Conservation (phyloP, 768 basidiomycete genomes). For the Holtermannia corniformis region DNA sequence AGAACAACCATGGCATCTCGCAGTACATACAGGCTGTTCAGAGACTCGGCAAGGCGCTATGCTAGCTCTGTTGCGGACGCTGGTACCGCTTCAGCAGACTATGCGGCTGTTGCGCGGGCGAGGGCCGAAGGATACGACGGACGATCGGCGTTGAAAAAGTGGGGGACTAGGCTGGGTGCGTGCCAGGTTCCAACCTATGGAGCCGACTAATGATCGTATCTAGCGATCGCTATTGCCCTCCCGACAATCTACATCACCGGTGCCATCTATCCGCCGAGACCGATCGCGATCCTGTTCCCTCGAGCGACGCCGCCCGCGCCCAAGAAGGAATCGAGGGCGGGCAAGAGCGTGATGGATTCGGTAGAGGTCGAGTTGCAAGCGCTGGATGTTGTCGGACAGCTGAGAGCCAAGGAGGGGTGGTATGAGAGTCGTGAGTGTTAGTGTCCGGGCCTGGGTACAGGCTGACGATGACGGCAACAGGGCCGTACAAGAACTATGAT, state of each 20-base stretch:
- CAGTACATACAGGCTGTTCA: background rate
- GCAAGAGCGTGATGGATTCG: constrained; percentile 50
- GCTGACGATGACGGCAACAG: constrained; percentile 44
- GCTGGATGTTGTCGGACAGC: constrained; percentile 52
- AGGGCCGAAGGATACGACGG: background rate
- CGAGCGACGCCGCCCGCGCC: constrained; percentile 65
- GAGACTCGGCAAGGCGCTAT: background rate
- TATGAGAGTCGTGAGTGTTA: constrained; percentile 39
- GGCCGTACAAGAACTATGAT: constrained; percentile 63
- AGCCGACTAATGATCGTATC: background rate
- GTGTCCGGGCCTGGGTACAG: constrained; percentile 32
- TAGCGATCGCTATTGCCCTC: constrained; percentile 27
- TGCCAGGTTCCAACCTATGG: too few relatives aligned
- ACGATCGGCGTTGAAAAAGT: background rate
- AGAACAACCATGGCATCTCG: background rate
- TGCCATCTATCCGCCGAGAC: constrained; percentile 33
- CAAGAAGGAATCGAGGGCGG: constrained; percentile 52
- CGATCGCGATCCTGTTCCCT: constrained; percentile 57
- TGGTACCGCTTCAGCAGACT: background rate
- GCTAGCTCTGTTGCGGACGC: background rate
- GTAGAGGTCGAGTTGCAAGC: constrained; percentile 63
- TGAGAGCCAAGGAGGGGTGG: constrained; percentile 45
- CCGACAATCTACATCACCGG: constrained; percentile 31
- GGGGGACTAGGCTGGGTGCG: background rate
- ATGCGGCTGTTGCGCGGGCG: background rate